Evolutionary conservation across 768 basidiomycete species (phyloP).

Genomic region (Pleurotus tuoliensis): DNA sequence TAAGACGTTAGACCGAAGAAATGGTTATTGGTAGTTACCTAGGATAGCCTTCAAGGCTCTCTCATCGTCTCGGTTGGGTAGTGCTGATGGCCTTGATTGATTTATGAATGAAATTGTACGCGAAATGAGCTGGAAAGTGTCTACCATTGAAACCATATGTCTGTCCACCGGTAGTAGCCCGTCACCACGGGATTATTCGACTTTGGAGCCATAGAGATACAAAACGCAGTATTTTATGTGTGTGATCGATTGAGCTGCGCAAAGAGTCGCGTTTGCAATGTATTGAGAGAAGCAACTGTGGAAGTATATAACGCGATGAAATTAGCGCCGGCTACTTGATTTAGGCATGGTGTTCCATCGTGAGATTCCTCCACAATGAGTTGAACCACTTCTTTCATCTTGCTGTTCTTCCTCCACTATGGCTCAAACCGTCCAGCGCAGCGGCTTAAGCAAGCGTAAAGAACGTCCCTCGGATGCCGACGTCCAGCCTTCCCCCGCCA

Average conservation of each 20-base stretch:
- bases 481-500: slow-evolving; percentile 40
- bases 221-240: not conserved
- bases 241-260: not conserved
- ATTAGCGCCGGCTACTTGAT: not conserved
- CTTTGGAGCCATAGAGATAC: not conserved
- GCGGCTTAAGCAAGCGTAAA: slow-evolving; percentile 48
- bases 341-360: not conserved
- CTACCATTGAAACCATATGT: slow-evolving; percentile 82
- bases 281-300: not conserved
- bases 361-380: not conserved
- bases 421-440: slow-evolving; percentile 68
- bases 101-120: not conserved
- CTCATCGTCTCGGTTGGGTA: slow-evolving; percentile 57
- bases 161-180: slow-evolving; percentile 82
- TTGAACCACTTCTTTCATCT: slow-evolving; percentile 8
- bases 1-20: not conserved
- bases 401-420: slow-evolving; percentile 30
- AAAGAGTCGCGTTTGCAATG: not conserved
- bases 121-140: not conserved
- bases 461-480: slow-evolving; percentile 37
- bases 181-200: slow-evolving; percentile 41
- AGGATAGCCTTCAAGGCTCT: slow-evolving; percentile 66
- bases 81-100: slow-evolving; percentile 46
- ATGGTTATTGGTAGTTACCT: slow-evolving; percentile 24
- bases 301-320: not conserved